phyloP scores from a whole-genome alignment of 805 yeast genomes.

The Ogataea trehaloabstinens region DNA sequence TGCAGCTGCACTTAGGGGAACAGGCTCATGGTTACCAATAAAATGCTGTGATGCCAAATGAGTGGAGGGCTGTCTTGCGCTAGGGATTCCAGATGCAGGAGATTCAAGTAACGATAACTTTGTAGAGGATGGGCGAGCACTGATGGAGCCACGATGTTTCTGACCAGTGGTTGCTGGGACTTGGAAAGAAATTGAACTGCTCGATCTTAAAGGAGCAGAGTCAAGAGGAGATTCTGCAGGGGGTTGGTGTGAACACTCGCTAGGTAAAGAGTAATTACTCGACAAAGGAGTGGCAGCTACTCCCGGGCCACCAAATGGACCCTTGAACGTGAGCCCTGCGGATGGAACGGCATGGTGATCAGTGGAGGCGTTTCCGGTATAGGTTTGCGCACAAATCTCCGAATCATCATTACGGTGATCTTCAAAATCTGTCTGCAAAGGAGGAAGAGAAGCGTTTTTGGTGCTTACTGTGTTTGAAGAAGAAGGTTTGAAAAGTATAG shows the following conservation, averaged over 20 bases:
- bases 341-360: background rate
- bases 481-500: slow-evolving; percentile 18
- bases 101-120: slow-evolving; percentile 24
- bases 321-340: background rate
- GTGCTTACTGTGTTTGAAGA: slow-evolving; percentile 14
- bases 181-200: slow-evolving; percentile 43
- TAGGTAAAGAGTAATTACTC: no score
- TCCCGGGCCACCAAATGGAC: background rate
- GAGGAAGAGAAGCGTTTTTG: slow-evolving; percentile 22
- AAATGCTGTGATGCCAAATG: slow-evolving; percentile 9
- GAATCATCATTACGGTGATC: no score
- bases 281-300: background rate
- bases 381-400: no score
- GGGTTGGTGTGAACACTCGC: background rate
- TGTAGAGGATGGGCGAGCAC: slow-evolving; percentile 48
- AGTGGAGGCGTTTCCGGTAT: background rate
- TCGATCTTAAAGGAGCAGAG: slow-evolving; percentile 18
- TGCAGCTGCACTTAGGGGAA: background rate
- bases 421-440: slow-evolving; percentile 18
- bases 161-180: slow-evolving; percentile 39
- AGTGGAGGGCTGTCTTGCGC: slow-evolving; percentile 28
- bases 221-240: slow-evolving; percentile 4
- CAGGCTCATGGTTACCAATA: background rate
- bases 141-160: slow-evolving; percentile 57
- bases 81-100: slow-evolving; percentile 26